Evolutionary conservation across 768 basidiomycete species (phyloP).

Genomic region (Chalciporus piperatus): DNA sequence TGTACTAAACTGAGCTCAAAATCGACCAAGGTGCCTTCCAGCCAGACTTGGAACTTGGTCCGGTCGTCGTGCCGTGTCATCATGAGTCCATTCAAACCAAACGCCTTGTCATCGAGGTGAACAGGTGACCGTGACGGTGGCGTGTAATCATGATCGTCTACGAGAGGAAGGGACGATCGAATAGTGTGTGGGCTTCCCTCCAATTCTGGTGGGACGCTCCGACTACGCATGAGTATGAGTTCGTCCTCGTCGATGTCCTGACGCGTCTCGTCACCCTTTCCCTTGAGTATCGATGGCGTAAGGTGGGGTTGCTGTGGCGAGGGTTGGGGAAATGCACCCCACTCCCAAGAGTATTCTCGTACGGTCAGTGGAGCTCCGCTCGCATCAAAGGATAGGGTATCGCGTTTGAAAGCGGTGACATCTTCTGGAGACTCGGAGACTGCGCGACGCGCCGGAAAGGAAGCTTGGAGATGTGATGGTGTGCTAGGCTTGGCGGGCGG

Average conservation of each 20-base stretch:
- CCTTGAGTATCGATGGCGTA: slow-evolving; percentile 14
- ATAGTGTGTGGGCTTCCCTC: slow-evolving; percentile 40
- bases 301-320: slow-evolving; percentile 62
- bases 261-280: slow-evolving; percentile 12
- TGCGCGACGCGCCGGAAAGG: slow-evolving; percentile 45
- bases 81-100: slow-evolving; percentile 55
- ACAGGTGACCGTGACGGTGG: neutral
- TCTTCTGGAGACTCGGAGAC: slow-evolving; percentile 65
- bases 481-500: slow-evolving; percentile 17
- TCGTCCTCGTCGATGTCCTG: slow-evolving; percentile 20
- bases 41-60: slow-evolving; percentile 59
- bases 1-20: slow-evolving; percentile 75
- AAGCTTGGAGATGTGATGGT: slow-evolving; percentile 25
- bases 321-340: slow-evolving; percentile 85
- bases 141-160: slow-evolving; percentile 24
- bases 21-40: slow-evolving; percentile 55
- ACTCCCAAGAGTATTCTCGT: slow-evolving; percentile 90
- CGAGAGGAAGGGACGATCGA: slow-evolving; percentile 18
- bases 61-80: slow-evolving; percentile 59
- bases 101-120: slow-evolving; percentile 19
- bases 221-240: slow-evolving; percentile 41
- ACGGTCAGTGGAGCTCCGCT: slow-evolving; percentile 24
- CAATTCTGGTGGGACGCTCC: slow-evolving; percentile 55
- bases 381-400: slow-evolving; percentile 5
- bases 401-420: slow-evolving; percentile 24